A percentile compares a stretch with the other conserved stretches of the same genome.
These are phyloP conservation scores for Phytophthora niederhauseri DNA, from an alignment of 352 stramenopile genomes.

Conservation along the genomic window DNA sequence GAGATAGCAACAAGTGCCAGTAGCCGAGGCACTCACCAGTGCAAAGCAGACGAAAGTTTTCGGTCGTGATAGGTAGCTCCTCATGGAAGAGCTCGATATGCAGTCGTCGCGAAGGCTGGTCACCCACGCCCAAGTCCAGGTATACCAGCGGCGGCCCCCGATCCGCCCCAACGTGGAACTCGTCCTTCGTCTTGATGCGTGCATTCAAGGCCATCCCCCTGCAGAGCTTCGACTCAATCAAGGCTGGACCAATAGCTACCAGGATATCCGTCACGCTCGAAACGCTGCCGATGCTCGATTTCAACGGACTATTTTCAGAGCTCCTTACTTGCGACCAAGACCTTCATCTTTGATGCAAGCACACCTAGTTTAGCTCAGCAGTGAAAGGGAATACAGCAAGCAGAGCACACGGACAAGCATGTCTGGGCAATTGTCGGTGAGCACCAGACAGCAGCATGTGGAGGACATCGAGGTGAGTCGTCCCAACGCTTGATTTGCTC, in stretches of 20 bases:
- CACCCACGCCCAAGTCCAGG: constrained; percentile 62
- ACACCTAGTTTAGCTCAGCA: constrained; percentile 18
- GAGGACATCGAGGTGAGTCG: constrained; percentile 61
- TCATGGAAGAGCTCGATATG: constrained; percentile 81
- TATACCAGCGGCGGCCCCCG: constrained; percentile 63
- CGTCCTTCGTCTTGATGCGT: constrained; percentile 47
- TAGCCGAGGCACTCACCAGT: constrained; percentile 26
- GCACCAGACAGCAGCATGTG: constrained; percentile 57
- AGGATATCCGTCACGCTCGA: constrained; percentile 1
- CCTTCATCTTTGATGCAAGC: neutral
- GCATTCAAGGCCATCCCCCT: constrained; percentile 53
- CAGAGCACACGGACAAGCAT: constrained; percentile 12
- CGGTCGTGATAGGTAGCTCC: constrained; percentile 65
- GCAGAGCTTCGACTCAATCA: no score
- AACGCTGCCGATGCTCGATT: constrained; percentile 9
- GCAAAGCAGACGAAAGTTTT: constrained; percentile 67
- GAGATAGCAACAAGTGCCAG: neutral
- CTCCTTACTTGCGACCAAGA: neutral
- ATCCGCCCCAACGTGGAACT: constrained; percentile 49
- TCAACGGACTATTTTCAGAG: constrained; percentile 28
- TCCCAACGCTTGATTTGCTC: neutral
- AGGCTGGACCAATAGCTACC: no score
- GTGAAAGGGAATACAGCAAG: neutral
- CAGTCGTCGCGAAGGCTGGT: constrained; percentile 59
- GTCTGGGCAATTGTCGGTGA: constrained; percentile 24